phyloP scores from a whole-genome alignment of 1,284 basidiomycete species.

The Boletellus sp. region DNA sequence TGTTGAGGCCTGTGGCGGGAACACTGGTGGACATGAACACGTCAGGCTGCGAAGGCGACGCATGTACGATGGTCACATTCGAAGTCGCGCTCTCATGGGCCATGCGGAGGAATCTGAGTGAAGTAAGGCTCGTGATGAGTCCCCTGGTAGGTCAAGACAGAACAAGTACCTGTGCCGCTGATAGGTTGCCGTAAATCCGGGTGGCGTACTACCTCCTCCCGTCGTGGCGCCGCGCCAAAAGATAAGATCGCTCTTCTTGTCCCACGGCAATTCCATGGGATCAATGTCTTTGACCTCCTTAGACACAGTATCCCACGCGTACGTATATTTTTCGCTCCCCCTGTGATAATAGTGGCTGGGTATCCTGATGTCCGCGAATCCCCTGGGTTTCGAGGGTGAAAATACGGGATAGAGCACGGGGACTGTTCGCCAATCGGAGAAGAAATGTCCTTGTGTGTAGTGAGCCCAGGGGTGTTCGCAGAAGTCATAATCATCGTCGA shows the following conservation, averaged over 20 bases:
- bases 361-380: conserved; percentile 86
- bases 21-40: conserved; percentile 61
- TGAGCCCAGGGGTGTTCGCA: conserved; percentile 81
- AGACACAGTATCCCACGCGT: conserved; percentile 82
- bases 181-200: conserved; percentile 79
- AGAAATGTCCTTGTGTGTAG: conserved; percentile 88
- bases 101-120: conserved; percentile 71
- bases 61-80: conserved; percentile 73
- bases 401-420: conserved; percentile 85
- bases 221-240: conserved; percentile 92
- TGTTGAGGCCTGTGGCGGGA: conserved; percentile 64
- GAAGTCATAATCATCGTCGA: conserved; percentile 69
- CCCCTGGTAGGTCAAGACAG: conserved; percentile 13
- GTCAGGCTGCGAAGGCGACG: conserved; percentile 62
- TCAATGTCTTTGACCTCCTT: conserved; percentile 69
- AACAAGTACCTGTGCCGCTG: conserved; percentile 76
- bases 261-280: conserved; percentile 82
- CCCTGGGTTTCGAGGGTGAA: conserved; percentile 80
- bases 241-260: conserved; percentile 64
- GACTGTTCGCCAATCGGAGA: conserved; percentile 90
- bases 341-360: conserved; percentile 94
- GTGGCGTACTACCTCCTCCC: conserved; percentile 84
- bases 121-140: neutral
- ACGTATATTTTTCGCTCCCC: conserved; percentile 79
- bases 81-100: conserved; percentile 55